A percentile compares a stretch with the other conserved stretches of the same genome.
Conservation (phyloP, 2,329 filamentous ascomycete genomes). For the Venturia carpophila region DNA sequence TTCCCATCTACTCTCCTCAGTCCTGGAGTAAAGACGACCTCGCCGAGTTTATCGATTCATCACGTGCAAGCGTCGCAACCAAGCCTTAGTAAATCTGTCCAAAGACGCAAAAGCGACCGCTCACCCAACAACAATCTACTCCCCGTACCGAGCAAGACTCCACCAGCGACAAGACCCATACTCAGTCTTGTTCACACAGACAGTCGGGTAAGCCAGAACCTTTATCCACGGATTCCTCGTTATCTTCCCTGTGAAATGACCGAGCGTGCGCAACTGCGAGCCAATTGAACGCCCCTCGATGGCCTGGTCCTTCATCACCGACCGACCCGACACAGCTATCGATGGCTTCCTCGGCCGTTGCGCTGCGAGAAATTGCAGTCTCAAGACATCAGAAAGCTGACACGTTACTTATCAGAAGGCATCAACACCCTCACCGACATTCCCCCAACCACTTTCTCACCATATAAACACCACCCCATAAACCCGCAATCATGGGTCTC, state of each 20-base stretch:
- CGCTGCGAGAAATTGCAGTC: not conserved
- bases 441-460: constrained; percentile 18
- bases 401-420: constrained; percentile 7
- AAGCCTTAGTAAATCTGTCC: constrained; percentile 8
- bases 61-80: not conserved
- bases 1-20: not conserved
- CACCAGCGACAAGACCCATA: constrained; percentile 10
- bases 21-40: not conserved
- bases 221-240: not conserved
- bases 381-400: constrained; percentile 10
- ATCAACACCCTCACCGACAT: constrained; percentile 16
- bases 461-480: not conserved
- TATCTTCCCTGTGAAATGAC: not conserved
- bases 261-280: not conserved
- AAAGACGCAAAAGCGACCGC: constrained; percentile 2
- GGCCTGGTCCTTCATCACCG: constrained; percentile 3
- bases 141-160: not conserved
- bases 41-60: not conserved
- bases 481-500: constrained; percentile 73
- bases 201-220: not conserved
- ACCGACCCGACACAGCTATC: not conserved
- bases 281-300: constrained; percentile 10
- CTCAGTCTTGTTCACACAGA: not conserved
- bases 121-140: constrained; percentile 11
- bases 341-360: not conserved